phyloP scores from a whole-genome alignment of 2,329 filamentous ascomycete species.

The Aciculosporium take region DNA sequence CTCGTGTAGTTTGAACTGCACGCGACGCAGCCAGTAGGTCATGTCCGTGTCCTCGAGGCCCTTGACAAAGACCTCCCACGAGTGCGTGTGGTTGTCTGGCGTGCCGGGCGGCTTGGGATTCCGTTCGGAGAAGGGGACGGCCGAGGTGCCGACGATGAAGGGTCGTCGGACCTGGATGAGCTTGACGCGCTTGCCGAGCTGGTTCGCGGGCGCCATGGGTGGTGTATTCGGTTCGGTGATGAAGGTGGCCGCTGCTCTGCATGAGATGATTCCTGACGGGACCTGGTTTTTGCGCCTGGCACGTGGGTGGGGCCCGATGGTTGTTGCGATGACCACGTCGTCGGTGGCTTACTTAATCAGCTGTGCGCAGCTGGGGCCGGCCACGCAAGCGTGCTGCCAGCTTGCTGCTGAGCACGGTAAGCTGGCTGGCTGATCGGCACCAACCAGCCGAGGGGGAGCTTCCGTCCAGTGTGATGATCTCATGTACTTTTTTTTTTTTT shows the following conservation, averaged over 20 bases:
- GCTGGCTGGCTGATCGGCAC: too few relatives aligned
- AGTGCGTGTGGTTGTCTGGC: conserved; percentile 87
- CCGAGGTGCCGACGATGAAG: conserved; percentile 67
- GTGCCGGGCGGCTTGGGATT: conserved; percentile 65
- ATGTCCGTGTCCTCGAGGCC: conserved; percentile 82
- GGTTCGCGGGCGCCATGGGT: conserved; percentile 47
- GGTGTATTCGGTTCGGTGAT: conserved; percentile 2
- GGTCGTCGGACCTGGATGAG: conserved; percentile 49
- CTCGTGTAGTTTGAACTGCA: conserved; percentile 96
- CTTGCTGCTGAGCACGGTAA: too few relatives aligned
- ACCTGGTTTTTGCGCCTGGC: background rate
- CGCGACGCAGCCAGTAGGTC: conserved; percentile 89
- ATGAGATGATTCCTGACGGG: too few relatives aligned
- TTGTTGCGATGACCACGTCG: too few relatives aligned
- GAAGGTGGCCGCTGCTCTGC: too few relatives aligned
- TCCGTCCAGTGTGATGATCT: too few relatives aligned
- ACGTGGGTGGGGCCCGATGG: background rate
- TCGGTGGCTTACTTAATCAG: too few relatives aligned
- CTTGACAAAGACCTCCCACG: conserved; percentile 89
- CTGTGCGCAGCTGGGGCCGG: too few relatives aligned
- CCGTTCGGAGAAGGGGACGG: conserved; percentile 62
- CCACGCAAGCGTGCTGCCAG: too few relatives aligned
- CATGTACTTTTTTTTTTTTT: too few relatives aligned
- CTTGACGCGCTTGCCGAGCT: conserved; percentile 49
- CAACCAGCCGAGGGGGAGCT: too few relatives aligned